phyloP scores from a whole-genome alignment of 73 alveolate species.

The Tetrahymena elliotti region DNA sequence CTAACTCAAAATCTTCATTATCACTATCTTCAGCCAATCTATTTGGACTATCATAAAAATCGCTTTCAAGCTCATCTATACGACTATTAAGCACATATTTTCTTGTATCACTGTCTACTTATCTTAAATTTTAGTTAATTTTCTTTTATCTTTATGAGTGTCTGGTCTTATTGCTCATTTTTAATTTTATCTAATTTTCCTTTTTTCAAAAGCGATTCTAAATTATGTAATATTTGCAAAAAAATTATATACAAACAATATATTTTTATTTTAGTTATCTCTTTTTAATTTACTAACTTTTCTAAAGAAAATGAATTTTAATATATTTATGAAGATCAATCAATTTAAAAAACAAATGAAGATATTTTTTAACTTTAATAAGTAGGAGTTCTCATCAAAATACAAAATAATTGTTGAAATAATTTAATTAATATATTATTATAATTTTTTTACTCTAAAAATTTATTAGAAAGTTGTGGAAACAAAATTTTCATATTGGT shows the following conservation, averaged over 20 bases:
- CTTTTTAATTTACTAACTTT: not conserved
- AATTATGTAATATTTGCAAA: too few species aligned
- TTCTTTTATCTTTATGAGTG: not conserved
- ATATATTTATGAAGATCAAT: too few species aligned
- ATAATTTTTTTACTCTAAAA: too few species aligned
- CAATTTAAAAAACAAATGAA: too few species aligned
- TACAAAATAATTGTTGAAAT: too few species aligned
- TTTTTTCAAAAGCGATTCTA: not conserved
- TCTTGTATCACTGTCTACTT: not conserved
- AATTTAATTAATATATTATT: too few species aligned
- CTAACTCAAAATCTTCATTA: slow-evolving; percentile 41
- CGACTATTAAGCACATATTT: not conserved
- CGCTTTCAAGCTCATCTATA: not conserved
- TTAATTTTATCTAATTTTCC: not conserved
- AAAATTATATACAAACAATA: not conserved
- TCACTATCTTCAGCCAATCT: slow-evolving; percentile 42
- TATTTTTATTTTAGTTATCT: not conserved
- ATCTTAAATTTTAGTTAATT: not conserved
- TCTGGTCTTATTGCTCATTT: not conserved
- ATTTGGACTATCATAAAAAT: slow-evolving; percentile 10
- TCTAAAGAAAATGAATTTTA: not conserved
- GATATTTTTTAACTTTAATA: too few species aligned
- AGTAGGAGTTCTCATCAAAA: too few species aligned
- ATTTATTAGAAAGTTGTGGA: too few species aligned
- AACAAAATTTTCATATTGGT: too few species aligned